A percentile compares a stretch with the other conserved stretches of the same genome.
phyloP scores from a whole-genome alignment of 345 rosid species.

The Dipteronia sinensis region DNA sequence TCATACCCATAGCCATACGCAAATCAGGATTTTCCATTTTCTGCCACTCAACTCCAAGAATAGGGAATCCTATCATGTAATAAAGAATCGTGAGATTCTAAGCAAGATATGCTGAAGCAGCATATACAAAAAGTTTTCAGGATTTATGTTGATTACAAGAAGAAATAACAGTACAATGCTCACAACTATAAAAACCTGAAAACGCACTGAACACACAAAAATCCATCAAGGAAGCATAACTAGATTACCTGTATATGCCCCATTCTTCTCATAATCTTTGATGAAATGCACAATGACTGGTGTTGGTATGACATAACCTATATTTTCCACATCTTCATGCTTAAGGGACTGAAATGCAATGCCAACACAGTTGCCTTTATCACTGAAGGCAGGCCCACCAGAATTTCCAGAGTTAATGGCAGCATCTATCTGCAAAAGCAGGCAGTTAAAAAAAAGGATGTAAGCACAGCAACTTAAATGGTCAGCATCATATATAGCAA shows the following conservation, averaged over 20 bases:
- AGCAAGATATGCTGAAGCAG: constrained; percentile 2
- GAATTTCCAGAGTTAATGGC: constrained; percentile 81
- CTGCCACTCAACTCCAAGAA: constrained; percentile 78
- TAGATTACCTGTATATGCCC: constrained; percentile 59
- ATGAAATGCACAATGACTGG: constrained; percentile 72
- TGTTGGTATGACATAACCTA: constrained; percentile 75
- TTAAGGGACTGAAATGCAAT: constrained; percentile 81
- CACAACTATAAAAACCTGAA: neutral
- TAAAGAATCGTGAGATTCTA: neutral
- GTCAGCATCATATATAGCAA: neutral
- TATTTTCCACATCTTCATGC: constrained; percentile 76
- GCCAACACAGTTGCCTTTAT: constrained; percentile 70
- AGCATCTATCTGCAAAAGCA: constrained; percentile 64
- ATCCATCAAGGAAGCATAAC: neutral
- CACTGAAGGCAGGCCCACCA: constrained; percentile 81
- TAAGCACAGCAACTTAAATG: neutral
- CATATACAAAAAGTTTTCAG: neutral
- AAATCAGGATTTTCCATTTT: constrained; percentile 83
- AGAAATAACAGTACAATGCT: neutral
- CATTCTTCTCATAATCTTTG: constrained; percentile 63
- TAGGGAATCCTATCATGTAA: constrained; percentile 55
- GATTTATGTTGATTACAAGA: neutral
- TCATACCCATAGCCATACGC: constrained; percentile 64
- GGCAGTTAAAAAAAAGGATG: neutral
- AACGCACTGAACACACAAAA: neutral